Base-by-base conservation (phyloP, 768 basidiomycete species). In the Trametes punicea region DNA sequence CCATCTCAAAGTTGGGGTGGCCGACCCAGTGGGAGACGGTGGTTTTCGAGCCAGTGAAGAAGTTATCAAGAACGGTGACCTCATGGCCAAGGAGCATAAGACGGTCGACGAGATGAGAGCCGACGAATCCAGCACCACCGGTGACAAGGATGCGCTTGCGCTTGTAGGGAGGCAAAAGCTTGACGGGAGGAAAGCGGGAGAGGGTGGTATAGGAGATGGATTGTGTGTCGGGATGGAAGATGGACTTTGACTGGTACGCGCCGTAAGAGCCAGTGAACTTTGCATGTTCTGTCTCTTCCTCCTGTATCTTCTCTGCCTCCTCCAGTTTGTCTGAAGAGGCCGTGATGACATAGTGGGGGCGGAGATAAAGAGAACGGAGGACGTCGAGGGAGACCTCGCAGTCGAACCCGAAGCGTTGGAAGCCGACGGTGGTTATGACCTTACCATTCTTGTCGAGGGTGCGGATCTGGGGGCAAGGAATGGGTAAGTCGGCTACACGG, bases 81-180 rank as follows among this genome's bases (percentile, higher is more conserved):
- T 98, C 94, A 68, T 99, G 97, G 15, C 97, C 97, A 48, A 98
- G 83, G 60, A 98, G 81, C 93, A 99, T 95, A 60, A 98, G 83
- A 46, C 97, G 84, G 75, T 99, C 97, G 50, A 99, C 91, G 45
- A 99, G 85, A 74, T 99, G 97, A 29, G 93, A 96, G 15, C 97
- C 97, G 56, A 99, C 96, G 71, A 99, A 99, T n/a, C 97, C 97
- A 33, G 96, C 97, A 38, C 97, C 96, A 56, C 96, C 96, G 20
- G 96, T 98, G 64, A 98, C 88, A 36, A 99, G 83, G 64, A 98
- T 76, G 56, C 96, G 88, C 74, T 96, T 97, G 65, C 93, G 84
- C 58, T 75, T 71, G 2, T 84, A 77, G 20, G 89, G 83, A 9
- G 91, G 72, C 44, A 99, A 83, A 45, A 94, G 83, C 65, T 83